Conservation (phyloP, 768 basidiomycete genomes). For the Pleurotus sapidus region DNA sequence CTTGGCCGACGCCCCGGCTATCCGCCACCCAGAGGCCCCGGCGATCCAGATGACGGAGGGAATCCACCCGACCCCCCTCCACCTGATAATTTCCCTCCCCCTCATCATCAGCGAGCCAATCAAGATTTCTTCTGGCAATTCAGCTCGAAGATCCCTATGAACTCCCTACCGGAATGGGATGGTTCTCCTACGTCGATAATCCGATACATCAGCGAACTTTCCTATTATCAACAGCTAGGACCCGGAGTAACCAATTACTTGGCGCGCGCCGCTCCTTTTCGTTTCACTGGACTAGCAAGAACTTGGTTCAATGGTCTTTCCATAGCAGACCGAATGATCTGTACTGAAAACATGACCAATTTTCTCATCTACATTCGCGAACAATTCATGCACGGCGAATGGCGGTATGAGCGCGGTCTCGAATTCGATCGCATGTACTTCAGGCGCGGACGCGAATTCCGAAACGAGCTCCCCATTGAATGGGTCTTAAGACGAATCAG, state of each 20-base stretch:
- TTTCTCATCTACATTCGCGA: too few relatives aligned
- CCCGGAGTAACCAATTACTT: not conserved
- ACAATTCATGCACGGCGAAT: too few relatives aligned
- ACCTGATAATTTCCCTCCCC: not conserved
- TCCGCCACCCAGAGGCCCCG: not conserved
- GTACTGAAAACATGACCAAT: too few relatives aligned
- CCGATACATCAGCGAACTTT: not conserved
- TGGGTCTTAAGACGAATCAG: too few relatives aligned
- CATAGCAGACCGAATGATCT: too few relatives aligned
- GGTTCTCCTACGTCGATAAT: not conserved
- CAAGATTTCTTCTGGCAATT: not conserved
- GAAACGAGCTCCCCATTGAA: too few relatives aligned
- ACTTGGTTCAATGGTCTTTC: too few relatives aligned
- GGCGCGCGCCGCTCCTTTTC: not conserved
- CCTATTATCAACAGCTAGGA: not conserved
- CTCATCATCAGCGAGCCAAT: not conserved
- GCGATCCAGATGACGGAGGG: not conserved
- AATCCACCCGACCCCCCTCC: not conserved
- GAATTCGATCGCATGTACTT: too few relatives aligned
- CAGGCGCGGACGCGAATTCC: too few relatives aligned
- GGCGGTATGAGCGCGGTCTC: too few relatives aligned
- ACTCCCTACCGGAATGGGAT: not conserved
- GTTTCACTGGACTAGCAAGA: not conserved
- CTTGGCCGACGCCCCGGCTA: too few relatives aligned
- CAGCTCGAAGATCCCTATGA: not conserved